Conservation (phyloP, 2,329 filamentous ascomycete genomes). For the Botrytis sinoallii region DNA sequence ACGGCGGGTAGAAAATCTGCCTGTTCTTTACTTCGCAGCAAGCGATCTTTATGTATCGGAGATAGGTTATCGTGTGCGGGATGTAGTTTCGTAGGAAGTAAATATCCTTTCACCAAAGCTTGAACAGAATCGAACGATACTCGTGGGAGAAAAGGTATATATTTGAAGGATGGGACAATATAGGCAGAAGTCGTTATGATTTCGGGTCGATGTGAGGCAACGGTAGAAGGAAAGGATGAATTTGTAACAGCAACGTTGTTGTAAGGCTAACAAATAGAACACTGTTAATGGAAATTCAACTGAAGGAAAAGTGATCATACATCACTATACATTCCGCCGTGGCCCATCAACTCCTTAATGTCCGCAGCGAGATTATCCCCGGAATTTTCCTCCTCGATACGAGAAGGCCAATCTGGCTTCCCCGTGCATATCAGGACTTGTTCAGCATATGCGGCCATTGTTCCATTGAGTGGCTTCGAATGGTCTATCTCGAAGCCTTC, state of each 20-base stretch:
- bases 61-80: conserved; percentile 56
- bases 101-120: conserved; percentile 60
- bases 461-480: conserved; percentile 66
- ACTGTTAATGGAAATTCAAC: conserved; percentile 17
- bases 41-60: conserved; percentile 53
- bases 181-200: conserved; percentile 63
- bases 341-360: conserved; percentile 66
- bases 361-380: conserved; percentile 66
- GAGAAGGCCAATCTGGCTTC: conserved; percentile 73
- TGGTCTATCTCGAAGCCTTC: conserved; percentile 71
- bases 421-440: conserved; percentile 84
- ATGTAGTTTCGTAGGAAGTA: conserved; percentile 63
- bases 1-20: conserved; percentile 54
- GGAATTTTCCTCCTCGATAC: conserved; percentile 77
- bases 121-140: conserved; percentile 54
- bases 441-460: conserved; percentile 74
- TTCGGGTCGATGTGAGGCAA: conserved; percentile 35
- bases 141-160: conserved; percentile 68
- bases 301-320: conserved; percentile 41
- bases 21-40: conserved; percentile 51
- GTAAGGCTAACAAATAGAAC: conserved; percentile 64
- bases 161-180: conserved; percentile 80
- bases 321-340: conserved; percentile 64
- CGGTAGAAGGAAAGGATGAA: conserved; percentile 65
- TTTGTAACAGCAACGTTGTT: conserved; percentile 77